Percentiles rank a stretch among this genome's conserved stretches.
phyloP scores from a whole-genome alignment of 169 alveolate genomes.

The Eimeria nieschulzi region DNA sequence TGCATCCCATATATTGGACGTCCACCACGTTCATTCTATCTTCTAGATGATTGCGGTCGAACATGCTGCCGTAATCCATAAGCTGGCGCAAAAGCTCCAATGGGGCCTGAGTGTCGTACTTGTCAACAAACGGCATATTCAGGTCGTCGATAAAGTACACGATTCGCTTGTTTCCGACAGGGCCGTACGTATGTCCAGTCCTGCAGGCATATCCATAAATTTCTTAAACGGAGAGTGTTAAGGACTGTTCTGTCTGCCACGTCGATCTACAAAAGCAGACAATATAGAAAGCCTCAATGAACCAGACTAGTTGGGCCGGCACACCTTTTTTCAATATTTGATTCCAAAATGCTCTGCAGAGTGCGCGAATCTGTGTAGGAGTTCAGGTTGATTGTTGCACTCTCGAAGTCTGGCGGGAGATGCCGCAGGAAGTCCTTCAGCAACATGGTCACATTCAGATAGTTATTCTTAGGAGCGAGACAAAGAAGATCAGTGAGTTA shows the following conservation, averaged over 20 bases:
- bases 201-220: constrained; percentile 60
- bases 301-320: constrained; percentile 68
- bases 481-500: background rate
- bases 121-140: constrained; percentile 95
- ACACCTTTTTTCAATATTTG: constrained; percentile 87
- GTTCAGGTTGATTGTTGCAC: constrained; percentile 90
- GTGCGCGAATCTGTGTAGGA: constrained; percentile 92
- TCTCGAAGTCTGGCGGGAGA: constrained; percentile 85
- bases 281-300: no score
- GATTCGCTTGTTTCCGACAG: constrained; percentile 91
- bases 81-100: constrained; percentile 93
- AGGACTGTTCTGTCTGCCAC: no score
- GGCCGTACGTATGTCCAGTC: constrained; percentile 93
- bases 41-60: constrained; percentile 77
- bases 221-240: no score
- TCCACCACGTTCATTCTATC: constrained; percentile 93
- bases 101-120: constrained; percentile 97
- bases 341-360: constrained; percentile 89
- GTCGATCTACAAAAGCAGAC: background rate
- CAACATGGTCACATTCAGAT: background rate
- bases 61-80: constrained; percentile 83
- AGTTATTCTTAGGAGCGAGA: background rate
- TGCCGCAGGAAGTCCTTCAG: constrained; percentile 87
- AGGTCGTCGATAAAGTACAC: constrained; percentile 95
- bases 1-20: constrained; percentile 93